Evolutionary conservation across 2,329 filamentous ascomycete genomes (phyloP).

Genomic region (Byssochlamys sp.): DNA sequence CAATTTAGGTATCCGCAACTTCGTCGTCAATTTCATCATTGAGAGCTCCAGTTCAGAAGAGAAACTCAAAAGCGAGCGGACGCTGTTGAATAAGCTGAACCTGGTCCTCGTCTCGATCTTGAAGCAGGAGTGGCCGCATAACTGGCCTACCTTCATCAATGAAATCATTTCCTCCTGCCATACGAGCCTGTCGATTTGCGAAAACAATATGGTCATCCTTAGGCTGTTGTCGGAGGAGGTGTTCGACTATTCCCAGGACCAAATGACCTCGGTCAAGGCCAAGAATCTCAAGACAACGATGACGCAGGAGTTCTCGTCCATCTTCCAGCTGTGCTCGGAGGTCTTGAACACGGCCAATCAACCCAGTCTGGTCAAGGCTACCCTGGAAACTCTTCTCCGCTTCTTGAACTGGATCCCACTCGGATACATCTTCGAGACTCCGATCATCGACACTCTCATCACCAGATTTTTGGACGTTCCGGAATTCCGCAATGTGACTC

Average conservation of each 20-base stretch:
- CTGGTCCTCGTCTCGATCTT: conserved; percentile 92
- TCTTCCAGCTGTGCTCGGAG: conserved; percentile 94
- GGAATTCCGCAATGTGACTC: conserved; percentile 90
- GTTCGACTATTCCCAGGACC: conserved; percentile 95
- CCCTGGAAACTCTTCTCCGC: conserved; percentile 83
- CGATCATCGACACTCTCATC: conserved; percentile 85
- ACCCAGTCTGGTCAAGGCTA: conserved; percentile 85
- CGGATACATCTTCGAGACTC: conserved; percentile 96
- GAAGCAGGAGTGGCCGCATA: conserved; percentile 99
- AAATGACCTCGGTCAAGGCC: conserved; percentile 98
- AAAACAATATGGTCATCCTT: conserved; percentile 99
- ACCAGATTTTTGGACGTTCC: conserved; percentile 85
- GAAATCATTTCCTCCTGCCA: conserved; percentile 96
- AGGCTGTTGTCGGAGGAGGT: conserved; percentile 93
- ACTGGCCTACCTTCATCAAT: conserved; percentile 99
- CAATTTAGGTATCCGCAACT: conserved; percentile 81
- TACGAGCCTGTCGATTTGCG: conserved; percentile 90
- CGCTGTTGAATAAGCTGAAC: conserved; percentile 94
- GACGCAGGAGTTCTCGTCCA: conserved; percentile 96
- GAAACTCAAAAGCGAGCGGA: conserved; percentile 70
- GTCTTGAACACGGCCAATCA: conserved; percentile 84
- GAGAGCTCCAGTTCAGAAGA: conserved; percentile 86
- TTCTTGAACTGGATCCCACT: conserved; percentile 99
- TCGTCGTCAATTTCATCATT: conserved; percentile 97
- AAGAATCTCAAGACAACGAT: conserved; percentile 95